Conservation (phyloP, 192 early-diverging fungal species). For the Coemansia furcata region DNA sequence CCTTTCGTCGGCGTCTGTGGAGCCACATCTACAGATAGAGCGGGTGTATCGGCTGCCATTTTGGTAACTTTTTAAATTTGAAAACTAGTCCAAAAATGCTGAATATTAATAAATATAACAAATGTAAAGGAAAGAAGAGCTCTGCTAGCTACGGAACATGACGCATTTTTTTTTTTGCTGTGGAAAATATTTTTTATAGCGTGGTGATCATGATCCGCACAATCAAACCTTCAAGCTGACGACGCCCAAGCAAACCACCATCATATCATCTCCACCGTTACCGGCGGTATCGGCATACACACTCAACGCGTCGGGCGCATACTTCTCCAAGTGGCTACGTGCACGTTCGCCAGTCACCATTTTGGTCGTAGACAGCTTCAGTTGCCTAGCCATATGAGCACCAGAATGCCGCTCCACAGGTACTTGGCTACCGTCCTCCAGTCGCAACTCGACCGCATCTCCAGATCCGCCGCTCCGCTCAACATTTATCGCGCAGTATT, state of each 20-base stretch:
- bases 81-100: not conserved
- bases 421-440: not conserved
- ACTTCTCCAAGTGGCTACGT: conserved; percentile 13
- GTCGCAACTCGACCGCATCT: conserved; percentile 27
- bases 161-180: not conserved
- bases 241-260: conserved; percentile 22
- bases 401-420: not conserved
- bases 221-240: not conserved
- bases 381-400: not conserved
- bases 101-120: not conserved
- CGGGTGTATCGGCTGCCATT: conserved; percentile 1
- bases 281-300: not conserved
- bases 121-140: not conserved
- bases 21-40: not conserved
- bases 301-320: conserved; percentile 16
- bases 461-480: conserved; percentile 33
- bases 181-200: not conserved
- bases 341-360: conserved; percentile 26
- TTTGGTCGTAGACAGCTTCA: conserved; percentile 24
- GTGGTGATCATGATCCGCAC: not conserved
- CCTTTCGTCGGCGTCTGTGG: conserved; percentile 17
- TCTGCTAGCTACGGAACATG: not conserved
- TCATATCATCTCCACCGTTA: not conserved
- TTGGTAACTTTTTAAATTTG: not conserved
- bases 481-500: conserved; percentile 20